Evolutionary conservation across 176 grass and related monocot species (phyloP).

Genomic region (Oryza meridionalis): DNA sequence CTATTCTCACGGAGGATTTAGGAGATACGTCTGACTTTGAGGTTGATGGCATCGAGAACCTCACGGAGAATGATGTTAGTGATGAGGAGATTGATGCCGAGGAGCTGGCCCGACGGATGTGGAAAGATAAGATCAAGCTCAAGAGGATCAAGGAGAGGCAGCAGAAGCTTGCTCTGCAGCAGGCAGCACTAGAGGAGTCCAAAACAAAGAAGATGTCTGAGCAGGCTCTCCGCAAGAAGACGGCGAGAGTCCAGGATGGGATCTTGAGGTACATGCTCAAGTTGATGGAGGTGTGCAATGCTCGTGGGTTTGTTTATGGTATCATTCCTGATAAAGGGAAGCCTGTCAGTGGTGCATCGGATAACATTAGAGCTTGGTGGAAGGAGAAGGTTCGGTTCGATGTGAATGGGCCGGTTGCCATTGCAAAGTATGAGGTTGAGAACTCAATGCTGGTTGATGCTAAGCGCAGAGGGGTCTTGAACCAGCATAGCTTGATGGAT

Average conservation of each 20-base stretch:
- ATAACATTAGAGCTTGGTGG: constrained; percentile 69
- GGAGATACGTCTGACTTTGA: constrained; percentile 67
- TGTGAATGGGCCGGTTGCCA: constrained; percentile 48
- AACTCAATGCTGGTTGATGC: constrained; percentile 28
- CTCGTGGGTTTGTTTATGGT: constrained; percentile 50
- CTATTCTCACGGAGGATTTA: constrained; percentile 50
- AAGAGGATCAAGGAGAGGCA: constrained; percentile 80
- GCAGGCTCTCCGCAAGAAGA: constrained; percentile 82
- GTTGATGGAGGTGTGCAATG: constrained; percentile 63
- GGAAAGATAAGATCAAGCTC: constrained; percentile 89
- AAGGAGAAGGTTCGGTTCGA: constrained; percentile 65
- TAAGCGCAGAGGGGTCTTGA: constrained; percentile 12
- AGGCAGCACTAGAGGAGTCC: constrained; percentile 42
- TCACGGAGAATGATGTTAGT: constrained; percentile 90
- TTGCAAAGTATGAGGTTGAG: constrained; percentile 51
- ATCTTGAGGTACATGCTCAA: constrained; percentile 98
- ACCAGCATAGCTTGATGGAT: constrained; percentile 46
- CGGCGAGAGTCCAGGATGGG: constrained; percentile 84
- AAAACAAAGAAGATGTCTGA: constrained; percentile 77
- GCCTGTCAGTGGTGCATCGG: constrained; percentile 58
- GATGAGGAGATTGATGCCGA: constrained; percentile 88
- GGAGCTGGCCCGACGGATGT: constrained; percentile 78
- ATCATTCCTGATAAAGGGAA: constrained; percentile 57
- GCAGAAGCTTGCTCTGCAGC: constrained; percentile 50
- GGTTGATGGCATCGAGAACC: constrained; percentile 57